Evolutionary conservation across 2,329 filamentous ascomycete species (phyloP), one percentile per base, ranked within the genome.

Genomic region (Aspergillus sp.): DNA sequence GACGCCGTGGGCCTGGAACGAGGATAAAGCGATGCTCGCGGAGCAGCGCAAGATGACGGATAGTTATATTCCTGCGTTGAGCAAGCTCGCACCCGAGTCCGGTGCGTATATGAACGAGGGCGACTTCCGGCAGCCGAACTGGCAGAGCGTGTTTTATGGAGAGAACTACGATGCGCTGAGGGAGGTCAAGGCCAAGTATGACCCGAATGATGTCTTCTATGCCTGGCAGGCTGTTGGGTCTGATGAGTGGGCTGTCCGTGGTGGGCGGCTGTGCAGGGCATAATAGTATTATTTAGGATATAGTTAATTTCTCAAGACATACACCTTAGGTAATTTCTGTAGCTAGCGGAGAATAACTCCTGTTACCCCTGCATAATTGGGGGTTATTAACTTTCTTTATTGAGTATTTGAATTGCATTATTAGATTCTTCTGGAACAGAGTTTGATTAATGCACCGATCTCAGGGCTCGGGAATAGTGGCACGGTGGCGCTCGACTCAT

Each of bases 1-100:
- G 1, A 75, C 73, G 0, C 72, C 71, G 1, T 78, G 74, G 73
- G 66, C 73, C 55, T 76, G 71, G 64, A 66, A 68, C 17, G 69
- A 69, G 3, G 58, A 63, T 43, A 50, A 60, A 7, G 68, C 71
- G 1, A 77, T 76, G 71, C 45, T 75, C 2, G 71, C 63, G 6
- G 61, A 66, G 39, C 71, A 77, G 56, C 53, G 66, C 8, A 66
- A 71, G 55, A 78, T 79, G 72, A 80, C 76, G 1, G 56, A 76
- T 5, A 67, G 71, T 0, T 71, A 71, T 17, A 68, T 79, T 9
- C 73, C 76, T 1, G 62, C 66, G 6, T 54, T 81, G 41, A 66
- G 67, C 23, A 68, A 64, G 2, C 53, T 79, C 3, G 73, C 74
- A 1, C 76, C 77, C 1, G 58, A 72, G 12, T 58, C 58, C 3